Evolutionary conservation across 805 yeast species (phyloP).

Genomic region (Teunomyces barrocoloradensis): DNA sequence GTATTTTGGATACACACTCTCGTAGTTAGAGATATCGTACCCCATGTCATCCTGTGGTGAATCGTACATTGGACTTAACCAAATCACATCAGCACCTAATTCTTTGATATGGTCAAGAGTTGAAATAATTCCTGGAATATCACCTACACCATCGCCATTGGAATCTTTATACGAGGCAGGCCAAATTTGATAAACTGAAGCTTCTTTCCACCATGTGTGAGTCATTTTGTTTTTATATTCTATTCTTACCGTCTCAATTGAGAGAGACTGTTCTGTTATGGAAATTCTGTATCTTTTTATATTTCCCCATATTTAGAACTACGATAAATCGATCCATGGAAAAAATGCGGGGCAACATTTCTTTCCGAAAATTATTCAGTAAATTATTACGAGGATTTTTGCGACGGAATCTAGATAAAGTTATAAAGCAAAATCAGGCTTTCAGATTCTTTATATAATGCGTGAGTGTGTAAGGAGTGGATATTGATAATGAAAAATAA

Average conservation of each 20-base stretch:
- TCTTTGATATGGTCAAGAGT: conserved; percentile 49
- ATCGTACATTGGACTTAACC: conserved; percentile 58
- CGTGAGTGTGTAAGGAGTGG: too few species aligned
- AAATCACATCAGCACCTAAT: conserved; percentile 52
- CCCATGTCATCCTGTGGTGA: conserved; percentile 65
- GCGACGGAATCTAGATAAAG: not conserved
- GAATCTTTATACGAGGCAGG: conserved; percentile 61
- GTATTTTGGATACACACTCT: conserved; percentile 49
- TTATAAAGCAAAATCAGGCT: not conserved
- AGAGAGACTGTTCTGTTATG: not conserved
- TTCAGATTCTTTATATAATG: not conserved
- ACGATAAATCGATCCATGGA: not conserved
- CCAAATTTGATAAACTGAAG: conserved; percentile 56
- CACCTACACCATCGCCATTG: conserved; percentile 59
- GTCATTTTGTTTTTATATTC: not conserved
- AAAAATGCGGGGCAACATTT: conserved; percentile 3
- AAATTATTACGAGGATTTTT: conserved; percentile 1
- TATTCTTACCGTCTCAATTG: too few species aligned
- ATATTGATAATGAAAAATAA: too few species aligned
- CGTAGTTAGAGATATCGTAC: conserved; percentile 55
- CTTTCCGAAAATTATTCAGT: not conserved
- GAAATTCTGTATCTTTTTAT: not conserved
- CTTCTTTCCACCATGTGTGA: conserved; percentile 54
- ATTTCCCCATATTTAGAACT: not conserved
- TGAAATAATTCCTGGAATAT: conserved; percentile 52